phyloP scores from a whole-genome alignment of 1,284 basidiomycete species.

The Fomitopsis pinicola region DNA sequence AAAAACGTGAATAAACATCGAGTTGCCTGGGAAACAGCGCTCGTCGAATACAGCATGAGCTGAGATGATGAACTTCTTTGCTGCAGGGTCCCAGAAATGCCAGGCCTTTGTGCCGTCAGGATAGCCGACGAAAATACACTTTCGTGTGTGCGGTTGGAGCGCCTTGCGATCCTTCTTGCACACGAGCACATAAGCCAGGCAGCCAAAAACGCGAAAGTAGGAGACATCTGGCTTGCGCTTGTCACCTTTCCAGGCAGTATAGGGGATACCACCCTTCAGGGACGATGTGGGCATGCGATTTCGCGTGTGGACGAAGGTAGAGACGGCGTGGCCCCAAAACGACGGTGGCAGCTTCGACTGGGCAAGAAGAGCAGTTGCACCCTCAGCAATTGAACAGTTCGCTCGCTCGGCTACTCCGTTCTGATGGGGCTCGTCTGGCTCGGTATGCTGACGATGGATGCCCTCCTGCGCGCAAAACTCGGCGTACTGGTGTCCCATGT shows the following conservation, averaged over 20 bases:
- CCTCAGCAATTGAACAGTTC: conserved; percentile 18
- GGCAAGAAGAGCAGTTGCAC: conserved; percentile 13
- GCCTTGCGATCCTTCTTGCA: too few relatives aligned
- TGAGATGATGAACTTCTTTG: neutral
- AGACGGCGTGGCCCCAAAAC: conserved; percentile 19
- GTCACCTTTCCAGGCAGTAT: too few relatives aligned
- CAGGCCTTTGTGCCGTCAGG: too few relatives aligned
- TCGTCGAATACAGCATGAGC: conserved; percentile 28
- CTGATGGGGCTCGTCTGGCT: conserved; percentile 25
- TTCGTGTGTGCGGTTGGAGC: too few relatives aligned
- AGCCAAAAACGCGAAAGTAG: too few relatives aligned
- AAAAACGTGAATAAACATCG: conserved; percentile 5
- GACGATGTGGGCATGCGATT: too few relatives aligned
- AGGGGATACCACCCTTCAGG: too few relatives aligned
- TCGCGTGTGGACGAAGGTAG: too few relatives aligned
- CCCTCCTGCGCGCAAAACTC: conserved; percentile 23
- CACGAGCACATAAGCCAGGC: too few relatives aligned
- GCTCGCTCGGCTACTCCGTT: conserved; percentile 31
- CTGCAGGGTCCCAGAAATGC: too few relatives aligned
- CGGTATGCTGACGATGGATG: conserved; percentile 21
- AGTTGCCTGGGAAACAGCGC: conserved; percentile 13
- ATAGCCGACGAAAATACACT: too few relatives aligned
- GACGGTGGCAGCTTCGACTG: conserved; percentile 20
- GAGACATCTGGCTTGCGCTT: too few relatives aligned
- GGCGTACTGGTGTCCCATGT: conserved; percentile 10